Percentiles rank a stretch among this genome's conserved stretches.
phyloP scores from a whole-genome alignment of 73 alveolate species.

The Paramecium sonneborni region DNA sequence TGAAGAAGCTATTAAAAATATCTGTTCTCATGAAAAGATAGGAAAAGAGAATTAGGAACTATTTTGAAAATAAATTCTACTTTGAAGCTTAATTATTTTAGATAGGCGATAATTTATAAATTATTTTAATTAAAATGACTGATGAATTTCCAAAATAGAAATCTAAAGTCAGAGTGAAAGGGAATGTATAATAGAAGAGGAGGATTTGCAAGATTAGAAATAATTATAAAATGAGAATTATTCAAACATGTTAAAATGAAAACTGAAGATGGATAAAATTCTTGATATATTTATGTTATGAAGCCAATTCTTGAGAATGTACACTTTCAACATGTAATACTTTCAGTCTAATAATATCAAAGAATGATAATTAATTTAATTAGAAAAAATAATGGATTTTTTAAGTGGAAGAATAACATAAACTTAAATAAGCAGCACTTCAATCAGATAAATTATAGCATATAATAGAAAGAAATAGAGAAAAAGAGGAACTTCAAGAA shows the following conservation, averaged over 20 bases:
- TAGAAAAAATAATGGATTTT: constrained; percentile 32
- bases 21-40: background rate
- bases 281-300: background rate
- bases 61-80: background rate
- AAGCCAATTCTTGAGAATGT: background rate
- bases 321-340: background rate
- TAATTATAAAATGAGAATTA: constrained; percentile 3
- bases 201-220: background rate
- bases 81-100: background rate
- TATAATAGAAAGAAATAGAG: background rate
- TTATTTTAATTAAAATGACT: background rate
- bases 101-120: no score
- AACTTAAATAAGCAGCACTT: background rate
- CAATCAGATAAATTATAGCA: background rate
- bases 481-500: background rate
- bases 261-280: background rate
- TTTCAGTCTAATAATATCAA: background rate
- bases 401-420: constrained; percentile 40
- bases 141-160: background rate
- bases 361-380: background rate
- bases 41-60: background rate
- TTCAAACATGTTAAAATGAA: background rate
- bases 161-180: background rate
- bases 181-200: background rate
- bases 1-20: background rate